phyloP scores from a whole-genome alignment of 2,329 filamentous ascomycete species.

The Cercospora sp. region DNA sequence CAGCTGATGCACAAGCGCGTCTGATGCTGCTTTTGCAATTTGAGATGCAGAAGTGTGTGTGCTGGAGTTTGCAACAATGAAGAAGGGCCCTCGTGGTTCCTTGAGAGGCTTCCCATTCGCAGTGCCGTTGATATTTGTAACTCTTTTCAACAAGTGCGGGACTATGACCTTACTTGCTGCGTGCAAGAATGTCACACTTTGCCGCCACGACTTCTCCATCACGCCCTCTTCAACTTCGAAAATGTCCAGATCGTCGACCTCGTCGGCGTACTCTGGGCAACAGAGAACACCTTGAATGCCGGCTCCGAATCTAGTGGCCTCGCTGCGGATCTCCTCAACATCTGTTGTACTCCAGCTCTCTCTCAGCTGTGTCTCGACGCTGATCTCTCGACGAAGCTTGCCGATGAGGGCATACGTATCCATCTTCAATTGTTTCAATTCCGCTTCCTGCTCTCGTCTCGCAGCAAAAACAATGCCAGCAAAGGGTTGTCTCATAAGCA shows the following conservation, averaged over 20 bases:
- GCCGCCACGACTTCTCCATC: constrained; percentile 26
- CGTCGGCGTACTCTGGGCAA: constrained; percentile 23
- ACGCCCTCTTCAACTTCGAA: constrained; percentile 27
- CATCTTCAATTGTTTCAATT: constrained; percentile 31
- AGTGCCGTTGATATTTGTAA: constrained; percentile 5
- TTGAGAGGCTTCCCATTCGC: constrained; percentile 8
- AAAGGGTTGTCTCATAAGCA: constrained; percentile 23
- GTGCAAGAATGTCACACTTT: constrained; percentile 33
- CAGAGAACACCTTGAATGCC: constrained; percentile 33
- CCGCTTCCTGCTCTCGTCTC: constrained; percentile 21
- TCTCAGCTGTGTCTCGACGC: constrained; percentile 26
- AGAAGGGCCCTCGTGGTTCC: constrained; percentile 24
- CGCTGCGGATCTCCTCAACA: constrained; percentile 21
- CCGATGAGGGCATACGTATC: constrained; percentile 28
- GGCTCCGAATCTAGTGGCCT: constrained; percentile 18
- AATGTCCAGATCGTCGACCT: constrained; percentile 20
- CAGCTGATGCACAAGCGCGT: constrained; percentile 22
- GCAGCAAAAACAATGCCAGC: constrained; percentile 21
- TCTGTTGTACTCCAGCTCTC: constrained; percentile 24
- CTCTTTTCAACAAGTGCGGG: constrained; percentile 13
- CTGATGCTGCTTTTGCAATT: constrained; percentile 22
- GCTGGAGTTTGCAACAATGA: constrained; percentile 21
- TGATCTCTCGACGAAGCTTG: constrained; percentile 29
- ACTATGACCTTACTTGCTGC: constrained; percentile 19
- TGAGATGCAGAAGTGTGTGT: constrained; percentile 17